Evolutionary conservation across 139 green algal genomes (phyloP).

Genomic region (Chlamydomonas sp.): DNA sequence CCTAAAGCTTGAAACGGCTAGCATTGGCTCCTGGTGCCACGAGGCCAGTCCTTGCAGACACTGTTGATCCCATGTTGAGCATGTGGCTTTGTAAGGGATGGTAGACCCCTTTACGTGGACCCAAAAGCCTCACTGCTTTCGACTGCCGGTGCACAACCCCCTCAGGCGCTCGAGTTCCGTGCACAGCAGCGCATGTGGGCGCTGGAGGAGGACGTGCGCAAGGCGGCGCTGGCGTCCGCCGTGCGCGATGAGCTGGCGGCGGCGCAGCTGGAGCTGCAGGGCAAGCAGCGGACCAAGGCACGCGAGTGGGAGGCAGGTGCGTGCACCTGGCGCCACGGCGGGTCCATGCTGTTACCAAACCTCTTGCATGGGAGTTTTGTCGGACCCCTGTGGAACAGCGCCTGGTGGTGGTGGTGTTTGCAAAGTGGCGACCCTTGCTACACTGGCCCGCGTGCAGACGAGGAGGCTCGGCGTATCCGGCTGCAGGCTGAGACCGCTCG

Average conservation of each 20-base stretch:
- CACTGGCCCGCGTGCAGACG: slow-evolving; percentile 9
- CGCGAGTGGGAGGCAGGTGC: slow-evolving; percentile 49
- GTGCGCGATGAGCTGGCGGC: slow-evolving; percentile 51
- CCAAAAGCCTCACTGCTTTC: background rate
- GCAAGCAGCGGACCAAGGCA: slow-evolving; percentile 35
- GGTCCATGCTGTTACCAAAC: background rate
- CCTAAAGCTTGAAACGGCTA: too few species aligned
- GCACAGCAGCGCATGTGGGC: slow-evolving; percentile 62
- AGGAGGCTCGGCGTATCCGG: slow-evolving; percentile 35
- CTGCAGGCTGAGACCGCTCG: background rate
- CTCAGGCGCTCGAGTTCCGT: slow-evolving; percentile 69
- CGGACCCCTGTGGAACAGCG: background rate
- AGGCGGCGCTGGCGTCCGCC: slow-evolving; percentile 35
- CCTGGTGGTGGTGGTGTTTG: background rate
- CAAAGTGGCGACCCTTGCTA: background rate
- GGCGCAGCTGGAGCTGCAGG: slow-evolving; percentile 42
- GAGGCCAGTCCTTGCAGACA: background rate
- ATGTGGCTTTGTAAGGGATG: background rate
- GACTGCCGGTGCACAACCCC: slow-evolving; percentile 26
- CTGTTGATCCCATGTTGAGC: background rate
- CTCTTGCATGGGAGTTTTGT: background rate
- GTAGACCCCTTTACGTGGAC: background rate
- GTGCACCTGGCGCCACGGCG: background rate
- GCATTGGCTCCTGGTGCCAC: background rate
- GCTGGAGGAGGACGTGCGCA: slow-evolving; percentile 60